phyloP scores from a whole-genome alignment of 164 flowering plant genomes.

The Tinospora cordifolia region DNA sequence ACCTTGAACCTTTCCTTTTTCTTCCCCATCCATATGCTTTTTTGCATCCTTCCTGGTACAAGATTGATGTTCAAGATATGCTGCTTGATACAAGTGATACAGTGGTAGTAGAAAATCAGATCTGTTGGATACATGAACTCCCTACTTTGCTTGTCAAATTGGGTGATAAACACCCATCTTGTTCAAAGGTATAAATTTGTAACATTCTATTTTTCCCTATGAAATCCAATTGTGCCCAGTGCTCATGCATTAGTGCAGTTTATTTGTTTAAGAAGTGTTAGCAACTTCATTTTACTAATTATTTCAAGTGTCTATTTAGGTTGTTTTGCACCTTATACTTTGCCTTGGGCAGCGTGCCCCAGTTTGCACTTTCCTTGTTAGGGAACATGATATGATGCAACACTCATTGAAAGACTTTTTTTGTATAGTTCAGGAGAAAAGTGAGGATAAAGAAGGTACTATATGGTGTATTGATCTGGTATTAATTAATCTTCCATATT shows the following conservation, averaged over 20 bases:
- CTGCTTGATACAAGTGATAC: conserved; percentile 35
- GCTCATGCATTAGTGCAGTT: neutral
- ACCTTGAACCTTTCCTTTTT: conserved; percentile 1
- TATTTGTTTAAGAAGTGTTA: neutral
- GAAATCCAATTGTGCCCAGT: neutral
- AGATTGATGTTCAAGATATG: conserved; percentile 25
- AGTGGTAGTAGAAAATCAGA: conserved; percentile 32
- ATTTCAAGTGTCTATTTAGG: conserved; percentile 29
- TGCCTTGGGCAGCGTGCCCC: conserved; percentile 52
- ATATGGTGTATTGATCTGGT: neutral
- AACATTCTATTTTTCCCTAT: conserved; percentile 2
- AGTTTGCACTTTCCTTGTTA: conserved; percentile 31
- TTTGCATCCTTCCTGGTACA: conserved; percentile 1
- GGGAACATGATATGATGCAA: conserved; percentile 55
- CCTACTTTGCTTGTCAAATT: conserved; percentile 47
- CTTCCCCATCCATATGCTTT: neutral
- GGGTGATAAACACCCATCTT: conserved; percentile 46
- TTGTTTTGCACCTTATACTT: conserved; percentile 58
- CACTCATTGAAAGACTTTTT: conserved; percentile 37
- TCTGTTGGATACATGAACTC: conserved; percentile 61
- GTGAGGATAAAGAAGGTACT: conserved; percentile 16
- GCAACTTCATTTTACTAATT: neutral
- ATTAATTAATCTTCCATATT: neutral
- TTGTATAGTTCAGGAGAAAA: conserved; percentile 28
- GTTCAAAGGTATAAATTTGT: conserved; percentile 43